These are phyloP conservation scores for Aurifilum marmelostoma DNA, from an alignment of 2,329 filamentous ascomycete species.

Conservation along the genomic window DNA sequence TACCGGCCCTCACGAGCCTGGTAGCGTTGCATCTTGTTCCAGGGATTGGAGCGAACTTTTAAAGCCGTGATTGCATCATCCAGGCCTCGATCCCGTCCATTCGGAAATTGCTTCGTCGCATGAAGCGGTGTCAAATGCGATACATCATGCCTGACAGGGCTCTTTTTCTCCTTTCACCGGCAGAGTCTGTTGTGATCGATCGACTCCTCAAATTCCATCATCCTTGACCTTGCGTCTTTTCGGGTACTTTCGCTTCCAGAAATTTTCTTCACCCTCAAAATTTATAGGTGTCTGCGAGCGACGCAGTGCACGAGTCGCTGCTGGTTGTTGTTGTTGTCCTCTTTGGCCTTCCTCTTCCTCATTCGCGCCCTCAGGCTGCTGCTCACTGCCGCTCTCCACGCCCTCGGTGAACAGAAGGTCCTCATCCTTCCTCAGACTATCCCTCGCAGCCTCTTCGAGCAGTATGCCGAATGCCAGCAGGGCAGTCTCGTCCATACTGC, in stretches of 20 bases:
- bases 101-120: neutral
- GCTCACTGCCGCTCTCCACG: conserved; percentile 34
- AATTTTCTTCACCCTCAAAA: conserved; percentile 28
- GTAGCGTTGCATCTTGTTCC: neutral
- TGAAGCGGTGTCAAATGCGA: neutral
- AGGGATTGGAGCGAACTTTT: neutral
- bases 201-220: conserved; percentile 6
- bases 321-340: conserved; percentile 1
- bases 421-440: conserved; percentile 65
- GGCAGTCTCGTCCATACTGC: conserved; percentile 78
- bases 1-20: neutral
- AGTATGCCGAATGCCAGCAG: conserved; percentile 75
- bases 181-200: neutral
- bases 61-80: neutral
- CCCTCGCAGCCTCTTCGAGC: conserved; percentile 69
- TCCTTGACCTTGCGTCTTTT: conserved; percentile 41
- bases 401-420: conserved; percentile 74
- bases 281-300: conserved; percentile 21
- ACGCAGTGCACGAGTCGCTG: conserved; percentile 4
- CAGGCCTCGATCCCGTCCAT: neutral
- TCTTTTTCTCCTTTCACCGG: neutral
- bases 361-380: conserved; percentile 12
- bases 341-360: neutral
- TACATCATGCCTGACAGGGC: neutral
- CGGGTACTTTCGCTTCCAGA: conserved; percentile 32